A percentile compares a stretch with the other conserved stretches of the same genome.
These are phyloP conservation scores for Orbilia ellipsospora DNA, from an alignment of 2,329 filamentous ascomycete genomes.

Conservation along the genomic window DNA sequence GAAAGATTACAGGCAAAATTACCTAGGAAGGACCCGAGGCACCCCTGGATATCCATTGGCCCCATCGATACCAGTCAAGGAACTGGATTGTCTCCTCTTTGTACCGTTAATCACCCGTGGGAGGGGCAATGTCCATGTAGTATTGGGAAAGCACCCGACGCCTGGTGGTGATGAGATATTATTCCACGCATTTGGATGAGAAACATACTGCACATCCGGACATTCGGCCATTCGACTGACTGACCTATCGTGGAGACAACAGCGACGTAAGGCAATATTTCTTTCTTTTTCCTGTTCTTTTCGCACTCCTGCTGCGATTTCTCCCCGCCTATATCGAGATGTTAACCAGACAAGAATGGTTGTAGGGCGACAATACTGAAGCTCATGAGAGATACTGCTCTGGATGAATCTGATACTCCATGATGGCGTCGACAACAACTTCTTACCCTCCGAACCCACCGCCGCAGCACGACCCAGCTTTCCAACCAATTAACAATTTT, in stretches of 20 bases:
- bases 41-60: slow-evolving; percentile 54
- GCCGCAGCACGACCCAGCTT: slow-evolving; percentile 51
- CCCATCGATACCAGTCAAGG: slow-evolving; percentile 55
- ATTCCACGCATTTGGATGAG: slow-evolving; percentile 53
- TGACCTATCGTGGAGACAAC: slow-evolving; percentile 29
- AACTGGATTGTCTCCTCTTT: slow-evolving; percentile 52
- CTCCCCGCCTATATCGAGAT: slow-evolving; percentile 12
- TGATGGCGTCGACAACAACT: slow-evolving; percentile 54
- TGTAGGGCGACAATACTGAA: slow-evolving; percentile 30
- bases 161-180: slow-evolving; percentile 56
- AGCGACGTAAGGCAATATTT: slow-evolving; percentile 52
- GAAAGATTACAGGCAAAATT: slow-evolving; percentile 22
- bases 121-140: slow-evolving; percentile 55
- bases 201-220: slow-evolving; percentile 38
- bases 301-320: slow-evolving; percentile 9
- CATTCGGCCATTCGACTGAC: slow-evolving; percentile 22
- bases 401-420: slow-evolving; percentile 43
- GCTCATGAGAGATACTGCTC: slow-evolving; percentile 48
- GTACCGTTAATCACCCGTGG: slow-evolving; percentile 54
- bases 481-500: slow-evolving; percentile 54
- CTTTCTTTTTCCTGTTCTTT: background rate
- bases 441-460: slow-evolving; percentile 54
- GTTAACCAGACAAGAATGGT: slow-evolving; percentile 33
- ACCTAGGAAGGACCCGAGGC: slow-evolving; percentile 55
- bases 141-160: slow-evolving; percentile 52